Base-by-base conservation (phyloP, 2,329 filamentous ascomycete species). In the Coniochaeta sp. region DNA sequence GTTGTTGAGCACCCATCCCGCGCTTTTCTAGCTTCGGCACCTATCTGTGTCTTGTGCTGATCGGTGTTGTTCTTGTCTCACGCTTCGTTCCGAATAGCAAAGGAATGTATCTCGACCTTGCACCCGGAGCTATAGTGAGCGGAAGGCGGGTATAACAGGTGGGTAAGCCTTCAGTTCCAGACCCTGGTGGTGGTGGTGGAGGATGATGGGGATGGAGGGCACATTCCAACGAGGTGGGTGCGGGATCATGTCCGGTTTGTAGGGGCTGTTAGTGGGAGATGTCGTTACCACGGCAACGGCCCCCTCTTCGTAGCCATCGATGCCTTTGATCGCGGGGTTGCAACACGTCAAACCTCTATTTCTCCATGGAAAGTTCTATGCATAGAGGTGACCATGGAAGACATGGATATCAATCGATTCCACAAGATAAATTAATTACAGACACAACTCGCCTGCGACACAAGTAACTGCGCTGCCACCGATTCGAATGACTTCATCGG, bases 1-100 rank as follows among this genome's bases (percentile, higher is more conserved):
- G 90, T 74, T 73, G 74, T 43, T 68, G 71, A 62, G 65, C 64
- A 58, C 69, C 69, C 73, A 74, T 74, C 5, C 50, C 56, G 59
- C 59, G 36, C 43, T 57, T 31, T 47, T 6, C 17, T n/a, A 40
- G 38, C 38, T n/a, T 4, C 9, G 38, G 16, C 16, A 40, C 16
- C 16, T 19, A 17, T 40, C 16, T 40, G 16, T n/a, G 16, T 40
- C 38, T 40, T n/a, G 2, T 17, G 38, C 38, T 40, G 16, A 6
- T n/a, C 17, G 16, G 17, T 38, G 4, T 17, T 17, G n/a, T 38
- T 38, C 16, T 14, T 44, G 6, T 44, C 16, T 44, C 16, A 7
- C 4, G 40, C 12, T 19, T n/a, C n/a, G n/a, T n/a, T 44, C 40
- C 16, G 17, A 19, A 3, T 6, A 16, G 19, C 9, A 47, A 47